Evolutionary conservation across 2,329 filamentous ascomycete genomes (phyloP), one percentile per base, ranked within the genome.

Genomic region (Aurifilum marmelostoma): DNA sequence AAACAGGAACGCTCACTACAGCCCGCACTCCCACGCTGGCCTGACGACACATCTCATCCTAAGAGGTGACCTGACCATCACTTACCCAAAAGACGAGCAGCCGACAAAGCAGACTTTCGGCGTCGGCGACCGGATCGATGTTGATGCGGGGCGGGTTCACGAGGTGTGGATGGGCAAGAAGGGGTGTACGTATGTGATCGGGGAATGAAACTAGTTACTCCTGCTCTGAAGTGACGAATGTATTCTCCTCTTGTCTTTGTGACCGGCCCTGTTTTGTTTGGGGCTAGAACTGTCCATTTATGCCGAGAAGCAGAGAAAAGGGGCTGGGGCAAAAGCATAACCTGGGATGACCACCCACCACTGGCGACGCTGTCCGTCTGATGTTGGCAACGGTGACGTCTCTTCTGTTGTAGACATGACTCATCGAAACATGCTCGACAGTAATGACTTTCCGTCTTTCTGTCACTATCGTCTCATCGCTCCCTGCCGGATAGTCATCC

Each of bases 31-130:
- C 18, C 91, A 93, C 75, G 73, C 78, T 29, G 85, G 84, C 47
- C 80, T 89, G 60, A 93, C 90, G 0, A 92, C 90, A 1, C 91
- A 93, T 78, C 82, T 93, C 61, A 89, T 93, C 69, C 79, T 91
- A 32, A 78, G 82, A 6, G 91, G 91, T 54, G 82, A 87, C 68
- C 78, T 93, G 74, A 92, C 88, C 9, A 87, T 93, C 70, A 84
- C 84, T 27, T 93, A 91, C 74, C 90, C 89, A 0, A 78, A 88
- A 16, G 89, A 91, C 68, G 74, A 80, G 24, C 77, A 79, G 37
- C 80, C 85, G 0, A 82, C 80, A 72, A 91, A 88, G 78, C 83
- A 84, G 69, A 88, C 86, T 0, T 89, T 88, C 71, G 83, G 85
- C 0, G 83, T 84, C 1, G 91, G 90, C 1, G 85, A 85, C 54